These are phyloP conservation scores for Aspergillus cejpii DNA, from an alignment of 2,329 filamentous ascomycete genomes.

Conservation along the genomic window DNA sequence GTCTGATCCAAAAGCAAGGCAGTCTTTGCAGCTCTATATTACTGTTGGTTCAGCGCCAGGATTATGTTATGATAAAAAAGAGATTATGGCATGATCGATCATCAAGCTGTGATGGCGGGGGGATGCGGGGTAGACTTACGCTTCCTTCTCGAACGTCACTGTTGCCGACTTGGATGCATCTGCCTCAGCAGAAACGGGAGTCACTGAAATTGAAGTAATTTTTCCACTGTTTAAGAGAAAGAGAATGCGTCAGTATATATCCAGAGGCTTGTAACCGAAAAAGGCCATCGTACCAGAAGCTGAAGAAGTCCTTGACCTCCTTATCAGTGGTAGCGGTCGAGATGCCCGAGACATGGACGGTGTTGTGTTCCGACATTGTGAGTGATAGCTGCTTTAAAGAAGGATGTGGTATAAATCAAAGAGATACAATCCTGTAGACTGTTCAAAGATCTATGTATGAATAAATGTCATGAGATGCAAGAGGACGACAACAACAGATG, in stretches of 20 bases:
- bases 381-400: constrained; percentile 1
- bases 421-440: not conserved
- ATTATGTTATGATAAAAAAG: too few relatives aligned
- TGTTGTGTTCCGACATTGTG: constrained; percentile 54
- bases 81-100: not conserved
- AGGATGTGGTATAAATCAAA: not conserved
- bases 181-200: constrained; percentile 46
- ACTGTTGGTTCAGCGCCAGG: constrained; percentile 2
- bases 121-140: constrained; percentile 43
- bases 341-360: constrained; percentile 87
- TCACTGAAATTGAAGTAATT: constrained; percentile 76
- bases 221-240: constrained; percentile 62
- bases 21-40: constrained; percentile 70
- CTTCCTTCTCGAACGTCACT: constrained; percentile 96
- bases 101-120: constrained; percentile 8
- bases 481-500: constrained; percentile 5
- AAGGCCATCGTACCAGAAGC: constrained; percentile 66
- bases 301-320: constrained; percentile 95
- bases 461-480: not conserved
- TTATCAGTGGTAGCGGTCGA: constrained; percentile 72
- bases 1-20: constrained; percentile 96
- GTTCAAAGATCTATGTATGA: not conserved
- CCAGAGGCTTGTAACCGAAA: not conserved
- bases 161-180: constrained; percentile 71
- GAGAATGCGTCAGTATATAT: constrained; percentile 1